Evolutionary conservation across 768 basidiomycete species (phyloP), one percentile per base, ranked within the genome.

Genomic region (Naematelia aurantialba): DNA sequence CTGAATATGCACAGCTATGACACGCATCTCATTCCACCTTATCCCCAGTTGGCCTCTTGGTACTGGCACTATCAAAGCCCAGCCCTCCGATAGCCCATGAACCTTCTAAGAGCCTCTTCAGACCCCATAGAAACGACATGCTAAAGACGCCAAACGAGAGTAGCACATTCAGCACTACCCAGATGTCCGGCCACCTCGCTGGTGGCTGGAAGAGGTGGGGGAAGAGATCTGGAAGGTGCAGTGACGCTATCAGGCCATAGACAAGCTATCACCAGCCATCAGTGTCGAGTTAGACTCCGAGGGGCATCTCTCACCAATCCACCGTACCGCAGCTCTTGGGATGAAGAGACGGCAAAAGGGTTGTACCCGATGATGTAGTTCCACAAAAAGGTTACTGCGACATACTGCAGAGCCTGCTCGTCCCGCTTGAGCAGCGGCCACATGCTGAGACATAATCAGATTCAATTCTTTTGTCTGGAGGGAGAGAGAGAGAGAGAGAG

Each of bases 351-450:
- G 8, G 34, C 39, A n/a, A 30, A 47, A 5, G 72, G 72, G n/a
- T 60, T 56, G 45, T 65, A 68, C 2, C 93, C 92, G 54, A 93
- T 81, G 1, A 88, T 62, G 56, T 83, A 82, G 73, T 94, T 96
- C 91, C 91, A 98, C 2, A 92, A 67, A 0, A 87, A 24, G 14
- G 85, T 79, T 11, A 85, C 76, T 0, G 83, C 85, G 39, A 87
- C 55, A 66, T 92, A 93, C 74, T 88, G 89, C 14, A 88, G 63
- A 0, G 81, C 85, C 8, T 88, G 81, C 0, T 88, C 89, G 61
- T 96, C 93, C 59, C 83, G 82, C 68, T 85, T 84, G 25, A 96
- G 77, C 21, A 96, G 76, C 0, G 93, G 92, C 87, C 89, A 97
- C 89, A 96, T 92, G 71, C 93, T 93, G 22, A 10, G 22, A 25